Conservation (phyloP, 2,329 filamentous ascomycete species). For the Aspergillus piperis region DNA sequence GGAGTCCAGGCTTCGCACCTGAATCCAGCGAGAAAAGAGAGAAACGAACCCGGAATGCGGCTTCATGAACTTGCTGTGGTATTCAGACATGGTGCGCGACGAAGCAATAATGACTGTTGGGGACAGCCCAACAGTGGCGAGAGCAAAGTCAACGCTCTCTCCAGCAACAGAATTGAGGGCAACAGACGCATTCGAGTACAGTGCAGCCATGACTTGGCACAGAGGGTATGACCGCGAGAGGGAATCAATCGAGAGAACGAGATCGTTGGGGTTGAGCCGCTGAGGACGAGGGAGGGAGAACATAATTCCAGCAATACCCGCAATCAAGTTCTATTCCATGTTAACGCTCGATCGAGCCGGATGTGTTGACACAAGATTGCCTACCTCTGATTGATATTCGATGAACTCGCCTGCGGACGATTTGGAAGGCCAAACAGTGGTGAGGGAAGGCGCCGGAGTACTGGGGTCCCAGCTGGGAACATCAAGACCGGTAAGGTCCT, state of each 20-base stretch:
- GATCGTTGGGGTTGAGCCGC: conserved; percentile 71
- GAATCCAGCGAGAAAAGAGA: conserved; percentile 69
- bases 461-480: conserved; percentile 65
- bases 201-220: conserved; percentile 74
- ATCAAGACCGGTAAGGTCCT: conserved; percentile 59
- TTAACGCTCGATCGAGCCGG: not conserved
- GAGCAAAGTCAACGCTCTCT: conserved; percentile 66
- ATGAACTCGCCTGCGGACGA: conserved; percentile 67
- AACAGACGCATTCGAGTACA: conserved; percentile 81
- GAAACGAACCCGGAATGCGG: conserved; percentile 65
- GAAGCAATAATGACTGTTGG: conserved; percentile 83
- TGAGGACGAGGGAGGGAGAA: conserved; percentile 74
- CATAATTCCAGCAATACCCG: conserved; percentile 78
- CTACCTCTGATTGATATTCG: conserved; percentile 71
- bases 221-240: conserved; percentile 79
- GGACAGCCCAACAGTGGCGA: conserved; percentile 72
- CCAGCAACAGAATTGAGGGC: conserved; percentile 87
- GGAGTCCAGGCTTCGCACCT: conserved; percentile 68
- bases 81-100: conserved; percentile 68
- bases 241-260: conserved; percentile 82
- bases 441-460: conserved; percentile 48
- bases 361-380: conserved; percentile 11
- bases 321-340: conserved; percentile 69
- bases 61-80: conserved; percentile 63
- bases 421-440: conserved; percentile 42